A percentile compares a stretch with the other conserved stretches of the same genome.
Evolutionary conservation across 163 green algal species (phyloP).

Genomic region (Chlamydomonas reinhardtii): DNA sequence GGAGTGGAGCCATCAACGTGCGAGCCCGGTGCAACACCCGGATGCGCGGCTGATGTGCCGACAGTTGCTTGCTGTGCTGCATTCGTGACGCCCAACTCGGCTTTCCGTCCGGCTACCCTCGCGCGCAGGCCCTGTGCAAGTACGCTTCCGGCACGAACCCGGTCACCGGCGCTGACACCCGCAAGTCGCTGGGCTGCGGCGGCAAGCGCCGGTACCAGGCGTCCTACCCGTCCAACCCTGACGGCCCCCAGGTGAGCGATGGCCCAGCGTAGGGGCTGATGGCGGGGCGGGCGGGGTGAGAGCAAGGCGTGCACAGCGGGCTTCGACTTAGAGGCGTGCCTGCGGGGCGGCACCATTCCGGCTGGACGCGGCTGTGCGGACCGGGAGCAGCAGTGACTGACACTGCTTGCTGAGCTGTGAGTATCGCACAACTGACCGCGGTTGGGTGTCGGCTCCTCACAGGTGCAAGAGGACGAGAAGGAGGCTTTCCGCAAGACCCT

Average conservation of each 20-base stretch:
- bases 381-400: too few species aligned
- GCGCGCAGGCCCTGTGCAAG: slow-evolving; percentile 81
- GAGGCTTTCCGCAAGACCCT: slow-evolving; percentile 77
- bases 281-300: not conserved
- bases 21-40: too few species aligned
- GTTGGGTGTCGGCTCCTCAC: slow-evolving; percentile 13
- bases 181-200: slow-evolving; percentile 88
- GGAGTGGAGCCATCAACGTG: too few species aligned
- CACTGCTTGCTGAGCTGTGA: too few species aligned
- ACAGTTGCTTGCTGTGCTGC: too few species aligned
- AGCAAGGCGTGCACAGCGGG: too few species aligned
- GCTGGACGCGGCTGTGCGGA: too few species aligned
- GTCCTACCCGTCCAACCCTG: slow-evolving; percentile 75
- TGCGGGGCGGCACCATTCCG: too few species aligned
- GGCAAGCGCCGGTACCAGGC: slow-evolving; percentile 71
- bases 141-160: slow-evolving; percentile 88
- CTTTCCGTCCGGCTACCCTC: not conserved
- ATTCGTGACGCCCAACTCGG: too few species aligned
- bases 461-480: slow-evolving; percentile 71
- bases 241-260: slow-evolving; percentile 76
- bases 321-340: too few species aligned
- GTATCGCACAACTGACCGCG: too few species aligned
- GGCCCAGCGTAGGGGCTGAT: not conserved
- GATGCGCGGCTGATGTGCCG: too few species aligned
- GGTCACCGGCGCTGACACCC: slow-evolving; percentile 84